phyloP scores from a whole-genome alignment of 257 asterid genomes.

The Perilla frutescens region DNA sequence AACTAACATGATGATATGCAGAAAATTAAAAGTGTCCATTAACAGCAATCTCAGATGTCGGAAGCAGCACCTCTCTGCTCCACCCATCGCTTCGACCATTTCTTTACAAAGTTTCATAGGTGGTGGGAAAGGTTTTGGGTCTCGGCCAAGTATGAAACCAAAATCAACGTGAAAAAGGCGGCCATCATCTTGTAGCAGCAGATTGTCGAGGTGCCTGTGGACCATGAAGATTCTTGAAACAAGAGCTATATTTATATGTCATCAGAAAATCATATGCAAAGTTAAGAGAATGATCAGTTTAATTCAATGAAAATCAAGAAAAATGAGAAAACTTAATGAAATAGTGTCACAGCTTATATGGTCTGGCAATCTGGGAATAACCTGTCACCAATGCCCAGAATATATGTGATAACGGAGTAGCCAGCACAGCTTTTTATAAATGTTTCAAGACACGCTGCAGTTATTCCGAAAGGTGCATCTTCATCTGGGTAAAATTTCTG shows the following conservation, averaged over 20 bases:
- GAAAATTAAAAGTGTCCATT: neutral
- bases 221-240: conserved; percentile 40
- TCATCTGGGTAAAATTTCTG: conserved; percentile 95
- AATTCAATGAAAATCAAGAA: neutral
- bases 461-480: conserved; percentile 92
- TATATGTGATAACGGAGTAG: conserved; percentile 96
- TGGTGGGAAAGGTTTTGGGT: conserved; percentile 99
- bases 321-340: neutral
- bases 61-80: conserved; percentile 83
- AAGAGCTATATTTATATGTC: conserved; percentile 27
- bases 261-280: conserved; percentile 4
- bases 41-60: neutral
- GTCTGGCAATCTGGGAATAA: conserved; percentile 37
- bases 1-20: too few relatives aligned
- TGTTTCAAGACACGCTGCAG: conserved; percentile 93
- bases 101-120: conserved; percentile 99
- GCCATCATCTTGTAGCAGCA: conserved; percentile 94
- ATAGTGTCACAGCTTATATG: conserved; percentile 1
- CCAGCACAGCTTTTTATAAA: conserved; percentile 99
- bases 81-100: conserved; percentile 99
- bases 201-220: conserved; percentile 94
- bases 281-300: neutral
- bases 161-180: conserved; percentile 97
- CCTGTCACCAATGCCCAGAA: conserved; percentile 99
- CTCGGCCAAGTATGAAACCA: conserved; percentile 92